Evolutionary conservation across 1,284 basidiomycete species (phyloP).

Genomic region (Sporisorium exsertum): DNA sequence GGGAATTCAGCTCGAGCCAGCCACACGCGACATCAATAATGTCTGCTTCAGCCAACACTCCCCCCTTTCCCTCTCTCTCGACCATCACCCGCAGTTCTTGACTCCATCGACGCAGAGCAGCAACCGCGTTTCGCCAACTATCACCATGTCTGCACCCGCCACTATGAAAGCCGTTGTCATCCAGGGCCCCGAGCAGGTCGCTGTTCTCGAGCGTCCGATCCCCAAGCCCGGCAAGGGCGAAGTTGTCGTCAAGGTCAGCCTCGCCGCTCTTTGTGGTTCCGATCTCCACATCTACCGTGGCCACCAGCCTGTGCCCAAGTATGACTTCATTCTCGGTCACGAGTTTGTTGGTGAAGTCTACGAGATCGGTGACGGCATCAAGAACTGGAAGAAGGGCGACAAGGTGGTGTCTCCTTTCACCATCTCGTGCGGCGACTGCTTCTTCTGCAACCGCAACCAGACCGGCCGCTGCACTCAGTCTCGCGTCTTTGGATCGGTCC

Average conservation of each 20-base stretch:
- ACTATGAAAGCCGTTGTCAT: conserved; percentile 65
- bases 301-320: conserved; percentile 52
- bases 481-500: conserved; percentile 79
- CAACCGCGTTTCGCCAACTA: neutral
- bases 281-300: conserved; percentile 76
- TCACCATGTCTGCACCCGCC: conserved; percentile 40
- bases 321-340: conserved; percentile 75
- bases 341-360: conserved; percentile 85
- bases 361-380: conserved; percentile 78
- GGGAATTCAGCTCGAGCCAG: neutral
- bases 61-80: neutral
- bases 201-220: conserved; percentile 60
- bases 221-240: conserved; percentile 56
- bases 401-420: conserved; percentile 80
- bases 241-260: conserved; percentile 61
- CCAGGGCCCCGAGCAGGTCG: conserved; percentile 59
- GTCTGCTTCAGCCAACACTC: neutral
- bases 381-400: conserved; percentile 74
- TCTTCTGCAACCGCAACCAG: conserved; percentile 79
- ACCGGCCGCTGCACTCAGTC: conserved; percentile 80
- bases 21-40: neutral
- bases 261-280: conserved; percentile 80
- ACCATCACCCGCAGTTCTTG: neutral
- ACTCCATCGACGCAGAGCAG: neutral
- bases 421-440: conserved; percentile 75